phyloP scores from a whole-genome alignment of 2,329 filamentous ascomycete species.

The Trichoderma guizhouense region DNA sequence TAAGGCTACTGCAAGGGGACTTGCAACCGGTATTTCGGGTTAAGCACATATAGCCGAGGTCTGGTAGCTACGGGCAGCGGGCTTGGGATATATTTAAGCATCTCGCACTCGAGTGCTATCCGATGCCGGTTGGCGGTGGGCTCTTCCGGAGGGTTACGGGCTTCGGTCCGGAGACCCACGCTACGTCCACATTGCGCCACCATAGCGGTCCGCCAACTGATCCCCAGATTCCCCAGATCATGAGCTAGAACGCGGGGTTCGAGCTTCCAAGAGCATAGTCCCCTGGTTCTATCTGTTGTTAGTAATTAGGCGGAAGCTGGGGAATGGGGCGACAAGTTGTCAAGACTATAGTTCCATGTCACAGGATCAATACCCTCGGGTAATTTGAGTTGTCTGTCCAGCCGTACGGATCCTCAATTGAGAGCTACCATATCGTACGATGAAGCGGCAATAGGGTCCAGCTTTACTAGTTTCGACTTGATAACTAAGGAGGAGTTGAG shows the following conservation, averaged over 20 bases:
- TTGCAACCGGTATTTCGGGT: not conserved
- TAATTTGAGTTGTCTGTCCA: not conserved
- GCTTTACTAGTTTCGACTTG: not conserved
- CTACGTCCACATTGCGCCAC: not conserved
- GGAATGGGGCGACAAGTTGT: not conserved
- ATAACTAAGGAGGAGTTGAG: not conserved
- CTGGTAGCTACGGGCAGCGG: not conserved
- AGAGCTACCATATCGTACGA: not conserved
- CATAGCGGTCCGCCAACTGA: slow-evolving; percentile 9
- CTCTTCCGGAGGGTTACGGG: not conserved
- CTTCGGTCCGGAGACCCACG: slow-evolving; percentile 12
- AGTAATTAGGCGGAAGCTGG: not conserved
- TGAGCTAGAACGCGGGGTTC: slow-evolving; percentile 6
- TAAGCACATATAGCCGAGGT: slow-evolving; percentile 5
- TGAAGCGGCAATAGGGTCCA: not conserved
- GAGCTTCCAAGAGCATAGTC: not conserved
- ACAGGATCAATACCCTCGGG: not conserved
- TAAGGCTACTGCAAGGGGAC: slow-evolving; percentile 1
- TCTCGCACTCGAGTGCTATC: not conserved
- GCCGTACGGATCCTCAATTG: not conserved
- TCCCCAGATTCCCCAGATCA: slow-evolving; percentile 9
- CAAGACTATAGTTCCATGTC: no score
- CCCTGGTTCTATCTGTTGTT: not conserved
- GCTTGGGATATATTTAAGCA: not conserved
- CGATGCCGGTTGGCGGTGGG: not conserved